These are phyloP conservation scores for Penicillium sclerotigenum DNA, from an alignment of 2,329 filamentous ascomycete species.

Conservation along the genomic window DNA sequence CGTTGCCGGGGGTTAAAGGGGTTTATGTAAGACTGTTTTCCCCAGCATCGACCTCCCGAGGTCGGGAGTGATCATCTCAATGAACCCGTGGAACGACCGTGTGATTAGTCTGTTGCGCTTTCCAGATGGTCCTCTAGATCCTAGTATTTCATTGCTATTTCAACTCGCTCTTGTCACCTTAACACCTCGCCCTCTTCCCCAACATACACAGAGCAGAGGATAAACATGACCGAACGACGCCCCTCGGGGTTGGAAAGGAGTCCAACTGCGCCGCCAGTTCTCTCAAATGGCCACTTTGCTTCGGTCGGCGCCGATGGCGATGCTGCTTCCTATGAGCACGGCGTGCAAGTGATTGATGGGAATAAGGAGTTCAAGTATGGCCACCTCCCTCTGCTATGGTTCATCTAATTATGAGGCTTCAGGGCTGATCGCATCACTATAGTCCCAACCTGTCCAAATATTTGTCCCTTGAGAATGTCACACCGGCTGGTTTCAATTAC, in stretches of 20 bases:
- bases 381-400: neutral
- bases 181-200: constrained; percentile 1
- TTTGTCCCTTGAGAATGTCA: constrained; percentile 73
- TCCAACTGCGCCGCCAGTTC: constrained; percentile 35
- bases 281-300: constrained; percentile 49
- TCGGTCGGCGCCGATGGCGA: constrained; percentile 39
- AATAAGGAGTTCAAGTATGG: constrained; percentile 94
- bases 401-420: neutral
- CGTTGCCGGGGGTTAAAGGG: neutral
- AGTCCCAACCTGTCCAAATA: constrained; percentile 79
- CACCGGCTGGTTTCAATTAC: constrained; percentile 94
- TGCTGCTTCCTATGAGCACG: constrained; percentile 68
- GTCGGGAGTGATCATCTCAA: constrained; percentile 13
- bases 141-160: constrained; percentile 11
- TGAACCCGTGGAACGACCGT: constrained; percentile 18
- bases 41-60: constrained; percentile 24
- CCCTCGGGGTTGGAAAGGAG: constrained; percentile 28
- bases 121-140: constrained; percentile 15
- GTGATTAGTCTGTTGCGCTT: constrained; percentile 15
- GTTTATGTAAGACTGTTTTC: constrained; percentile 22
- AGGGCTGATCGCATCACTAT: constrained; percentile 13
- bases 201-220: constrained; percentile 8
- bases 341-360: constrained; percentile 94
- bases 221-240: constrained; percentile 24
- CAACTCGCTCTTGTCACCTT: constrained; percentile 10